Evolutionary conservation across 2,329 filamentous ascomycete species (phyloP).

Genomic region (Fusarium equiseti): DNA sequence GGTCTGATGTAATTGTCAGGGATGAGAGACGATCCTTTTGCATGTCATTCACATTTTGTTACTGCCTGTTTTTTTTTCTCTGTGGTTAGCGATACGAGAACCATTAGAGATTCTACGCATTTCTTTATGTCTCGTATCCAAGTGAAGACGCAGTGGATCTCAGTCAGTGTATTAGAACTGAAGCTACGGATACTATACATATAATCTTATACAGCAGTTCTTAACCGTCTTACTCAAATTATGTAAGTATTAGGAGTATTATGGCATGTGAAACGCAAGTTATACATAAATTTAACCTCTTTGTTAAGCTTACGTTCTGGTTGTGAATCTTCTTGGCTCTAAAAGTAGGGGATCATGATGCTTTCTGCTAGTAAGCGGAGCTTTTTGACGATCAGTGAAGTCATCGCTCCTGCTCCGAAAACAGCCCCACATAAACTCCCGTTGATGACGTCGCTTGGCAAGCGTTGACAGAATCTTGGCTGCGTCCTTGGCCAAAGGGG

Average conservation of each 20-base stretch:
- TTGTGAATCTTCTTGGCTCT: constrained; percentile 14
- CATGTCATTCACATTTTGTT: neutral
- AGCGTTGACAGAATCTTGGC: constrained; percentile 29
- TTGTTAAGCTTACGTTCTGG: constrained; percentile 20
- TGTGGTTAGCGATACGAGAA: neutral
- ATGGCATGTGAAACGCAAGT: neutral
- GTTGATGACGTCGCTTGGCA: constrained; percentile 34
- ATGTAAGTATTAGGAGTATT: neutral
- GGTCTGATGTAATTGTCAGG: constrained; percentile 25
- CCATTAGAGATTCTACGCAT: neutral
- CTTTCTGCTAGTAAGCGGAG: constrained; percentile 9
- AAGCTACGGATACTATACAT: neutral
- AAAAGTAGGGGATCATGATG: constrained; percentile 10
- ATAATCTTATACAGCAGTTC: neutral
- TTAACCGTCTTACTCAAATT: neutral
- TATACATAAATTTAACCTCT: constrained; percentile 19
- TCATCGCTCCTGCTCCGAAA: constrained; percentile 12
- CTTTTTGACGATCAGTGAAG: constrained; percentile 35
- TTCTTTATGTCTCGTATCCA: neutral
- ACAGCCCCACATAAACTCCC: constrained; percentile 15
- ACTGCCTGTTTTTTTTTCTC: neutral
- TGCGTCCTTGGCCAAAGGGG: constrained; percentile 19
- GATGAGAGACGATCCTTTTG: constrained; percentile 2
- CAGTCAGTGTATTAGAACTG: neutral
- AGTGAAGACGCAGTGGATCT: neutral